A percentile compares a stretch with the other conserved stretches of the same genome.
Evolutionary conservation across 306 rosid species (phyloP).

Genomic region (Clitoria ternatea): DNA sequence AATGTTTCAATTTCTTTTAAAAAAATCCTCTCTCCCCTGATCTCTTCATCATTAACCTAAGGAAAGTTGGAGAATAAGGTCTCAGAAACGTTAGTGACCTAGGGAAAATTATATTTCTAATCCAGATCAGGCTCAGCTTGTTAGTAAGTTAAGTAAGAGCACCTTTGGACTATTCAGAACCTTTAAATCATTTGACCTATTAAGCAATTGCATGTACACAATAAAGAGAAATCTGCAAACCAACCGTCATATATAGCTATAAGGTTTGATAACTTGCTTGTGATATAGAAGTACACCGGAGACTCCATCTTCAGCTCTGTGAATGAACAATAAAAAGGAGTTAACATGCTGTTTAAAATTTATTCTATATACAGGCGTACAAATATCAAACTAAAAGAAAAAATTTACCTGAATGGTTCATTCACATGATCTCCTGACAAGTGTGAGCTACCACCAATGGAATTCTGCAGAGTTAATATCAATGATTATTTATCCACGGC

Average conservation of each 20-base stretch:
- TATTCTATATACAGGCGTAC: neutral
- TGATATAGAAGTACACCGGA: slow-evolving; percentile 97
- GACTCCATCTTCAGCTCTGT: slow-evolving; percentile 95
- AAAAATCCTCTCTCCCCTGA: neutral
- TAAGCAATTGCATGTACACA: slow-evolving; percentile 34
- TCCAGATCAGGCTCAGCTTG: slow-evolving; percentile 12
- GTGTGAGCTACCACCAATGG: slow-evolving; percentile 91
- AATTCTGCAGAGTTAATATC: slow-evolving; percentile 62
- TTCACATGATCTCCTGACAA: slow-evolving; percentile 88
- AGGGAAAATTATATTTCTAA: slow-evolving; percentile 14
- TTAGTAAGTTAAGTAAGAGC: slow-evolving; percentile 8
- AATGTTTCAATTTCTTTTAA: neutral
- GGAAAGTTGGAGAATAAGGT: neutral
- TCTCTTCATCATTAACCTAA: neutral
- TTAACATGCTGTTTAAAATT: slow-evolving; percentile 15
- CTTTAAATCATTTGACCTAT: slow-evolving; percentile 24
- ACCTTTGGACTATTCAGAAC: slow-evolving; percentile 19
- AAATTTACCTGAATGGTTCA: slow-evolving; percentile 81
- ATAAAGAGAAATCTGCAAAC: slow-evolving; percentile 72
- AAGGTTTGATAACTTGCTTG: slow-evolving; percentile 98
- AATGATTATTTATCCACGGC: slow-evolving; percentile 25
- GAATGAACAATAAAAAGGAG: slow-evolving; percentile 27
- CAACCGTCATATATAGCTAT: slow-evolving; percentile 74
- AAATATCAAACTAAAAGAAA: neutral
- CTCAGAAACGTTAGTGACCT: neutral